phyloP scores from a whole-genome alignment of 805 yeast species.

The Lachancea meyersii region DNA sequence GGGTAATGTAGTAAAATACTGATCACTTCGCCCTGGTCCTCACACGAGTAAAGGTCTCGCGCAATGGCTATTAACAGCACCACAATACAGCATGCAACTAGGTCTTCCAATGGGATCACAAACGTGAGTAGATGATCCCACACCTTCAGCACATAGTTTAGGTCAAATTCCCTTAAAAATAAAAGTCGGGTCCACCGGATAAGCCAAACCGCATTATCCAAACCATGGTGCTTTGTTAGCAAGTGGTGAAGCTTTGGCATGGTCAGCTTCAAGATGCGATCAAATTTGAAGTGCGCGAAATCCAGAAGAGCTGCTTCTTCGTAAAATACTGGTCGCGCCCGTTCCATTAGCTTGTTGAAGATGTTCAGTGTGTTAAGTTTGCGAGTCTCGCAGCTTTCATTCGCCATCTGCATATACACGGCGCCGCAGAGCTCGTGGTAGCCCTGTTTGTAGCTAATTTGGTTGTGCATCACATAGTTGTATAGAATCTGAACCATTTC shows the following conservation, averaged over 20 bases:
- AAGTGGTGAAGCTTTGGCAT: constrained; percentile 18
- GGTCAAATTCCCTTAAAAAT: constrained; percentile 28
- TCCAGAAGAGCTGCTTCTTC: constrained; percentile 20
- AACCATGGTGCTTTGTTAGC: constrained; percentile 6
- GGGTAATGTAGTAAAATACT: constrained; percentile 24
- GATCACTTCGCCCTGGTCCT: constrained; percentile 28
- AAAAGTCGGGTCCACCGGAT: constrained; percentile 31
- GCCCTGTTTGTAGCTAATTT: constrained; percentile 27
- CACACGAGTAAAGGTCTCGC: constrained; percentile 15
- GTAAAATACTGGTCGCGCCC: constrained; percentile 23
- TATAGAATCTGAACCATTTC: constrained; percentile 25
- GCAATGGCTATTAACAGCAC: constrained; percentile 19
- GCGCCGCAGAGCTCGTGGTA: constrained; percentile 30
- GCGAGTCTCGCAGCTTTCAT: constrained; percentile 3
- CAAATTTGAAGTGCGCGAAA: constrained; percentile 23
- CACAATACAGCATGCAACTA: constrained; percentile 22
- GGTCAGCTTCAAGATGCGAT: constrained; percentile 18
- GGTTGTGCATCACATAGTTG: constrained; percentile 16
- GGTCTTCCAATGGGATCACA: constrained; percentile 18
- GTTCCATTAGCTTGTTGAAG: constrained; percentile 26
- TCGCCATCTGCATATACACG: constrained; percentile 21
- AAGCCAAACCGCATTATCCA: constrained; percentile 27
- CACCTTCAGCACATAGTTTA: constrained; percentile 18
- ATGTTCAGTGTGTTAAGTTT: constrained; percentile 19
- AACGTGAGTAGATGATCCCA: constrained; percentile 32